Conservation (phyloP, 2,329 filamentous ascomycete genomes). For the Talaromyces atroroseus region DNA sequence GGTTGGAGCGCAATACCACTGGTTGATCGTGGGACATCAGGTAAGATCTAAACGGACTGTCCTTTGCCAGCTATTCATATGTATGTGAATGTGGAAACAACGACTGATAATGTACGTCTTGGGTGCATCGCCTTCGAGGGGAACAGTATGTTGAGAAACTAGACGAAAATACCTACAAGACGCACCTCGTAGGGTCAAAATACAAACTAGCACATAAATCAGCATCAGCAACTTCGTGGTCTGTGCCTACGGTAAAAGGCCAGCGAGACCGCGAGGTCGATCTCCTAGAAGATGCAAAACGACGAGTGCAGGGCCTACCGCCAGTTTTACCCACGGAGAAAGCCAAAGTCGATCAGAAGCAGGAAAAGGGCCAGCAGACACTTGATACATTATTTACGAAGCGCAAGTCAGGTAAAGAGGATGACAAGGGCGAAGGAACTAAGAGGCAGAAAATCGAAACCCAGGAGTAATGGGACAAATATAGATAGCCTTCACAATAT, state of each 20-base stretch:
- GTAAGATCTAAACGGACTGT: constrained; percentile 14
- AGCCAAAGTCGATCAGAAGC: constrained; percentile 24
- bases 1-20: constrained; percentile 32
- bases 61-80: not conserved
- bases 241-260: constrained; percentile 29
- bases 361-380: constrained; percentile 29
- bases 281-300: constrained; percentile 30
- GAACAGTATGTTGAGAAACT: constrained; percentile 29
- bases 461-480: not conserved
- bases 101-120: not conserved
- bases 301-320: constrained; percentile 27
- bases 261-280: constrained; percentile 31
- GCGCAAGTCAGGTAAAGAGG: constrained; percentile 1
- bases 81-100: not conserved
- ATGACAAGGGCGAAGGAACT: not conserved
- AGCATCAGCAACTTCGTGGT: constrained; percentile 26
- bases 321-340: constrained; percentile 30
- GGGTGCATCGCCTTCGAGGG: not conserved
- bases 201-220: constrained; percentile 34
- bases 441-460: not conserved
- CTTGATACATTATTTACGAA: constrained; percentile 27
- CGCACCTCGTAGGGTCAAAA: constrained; percentile 28
- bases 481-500: not conserved
- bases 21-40: constrained; percentile 32
- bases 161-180: constrained; percentile 34